phyloP scores from a whole-genome alignment of 805 yeast species.

The Diddensiella santjacobensis region DNA sequence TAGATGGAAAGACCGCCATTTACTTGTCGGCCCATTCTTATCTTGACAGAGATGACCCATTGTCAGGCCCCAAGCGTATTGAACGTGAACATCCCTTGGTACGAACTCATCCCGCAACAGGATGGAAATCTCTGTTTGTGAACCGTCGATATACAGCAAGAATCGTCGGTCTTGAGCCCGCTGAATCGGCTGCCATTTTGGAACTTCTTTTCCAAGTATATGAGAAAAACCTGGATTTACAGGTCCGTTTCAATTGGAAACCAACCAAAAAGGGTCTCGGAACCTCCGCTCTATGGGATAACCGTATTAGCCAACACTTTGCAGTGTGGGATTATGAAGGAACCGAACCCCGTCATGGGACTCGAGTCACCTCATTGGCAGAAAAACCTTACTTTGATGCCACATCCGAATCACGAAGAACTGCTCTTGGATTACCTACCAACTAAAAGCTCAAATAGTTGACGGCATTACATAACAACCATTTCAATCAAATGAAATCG shows the following conservation, averaged over 20 bases:
- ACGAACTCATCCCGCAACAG: conserved; percentile 64
- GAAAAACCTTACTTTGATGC: conserved; percentile 49
- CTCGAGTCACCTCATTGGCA: conserved; percentile 45
- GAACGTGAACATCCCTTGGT: conserved; percentile 49
- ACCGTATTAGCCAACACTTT: conserved; percentile 51
- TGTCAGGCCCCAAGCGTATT: conserved; percentile 40
- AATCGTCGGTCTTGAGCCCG: conserved; percentile 50
- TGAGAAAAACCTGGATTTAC: conserved; percentile 50
- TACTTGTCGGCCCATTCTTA: conserved; percentile 42
- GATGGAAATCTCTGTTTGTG: conserved; percentile 55
- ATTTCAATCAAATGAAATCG: too few species aligned
- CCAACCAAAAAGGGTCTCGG: conserved; percentile 40
- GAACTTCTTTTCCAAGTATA: conserved; percentile 44
- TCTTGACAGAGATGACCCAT: conserved; percentile 42
- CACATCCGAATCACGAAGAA: conserved; percentile 13
- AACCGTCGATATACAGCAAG: conserved; percentile 49
- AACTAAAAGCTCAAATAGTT: background rate
- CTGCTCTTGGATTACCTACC: conserved; percentile 12
- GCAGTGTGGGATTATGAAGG: conserved; percentile 50
- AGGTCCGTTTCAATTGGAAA: conserved; percentile 47
- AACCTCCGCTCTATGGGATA: conserved; percentile 58
- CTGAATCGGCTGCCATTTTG: conserved; percentile 48
- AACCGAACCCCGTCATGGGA: conserved; percentile 42
- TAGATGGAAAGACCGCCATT: conserved; percentile 44
- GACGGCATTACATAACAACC: too few species aligned